Conservation (phyloP, 305 asterid genomes). For the Fraxinus xanthoxyloides region DNA sequence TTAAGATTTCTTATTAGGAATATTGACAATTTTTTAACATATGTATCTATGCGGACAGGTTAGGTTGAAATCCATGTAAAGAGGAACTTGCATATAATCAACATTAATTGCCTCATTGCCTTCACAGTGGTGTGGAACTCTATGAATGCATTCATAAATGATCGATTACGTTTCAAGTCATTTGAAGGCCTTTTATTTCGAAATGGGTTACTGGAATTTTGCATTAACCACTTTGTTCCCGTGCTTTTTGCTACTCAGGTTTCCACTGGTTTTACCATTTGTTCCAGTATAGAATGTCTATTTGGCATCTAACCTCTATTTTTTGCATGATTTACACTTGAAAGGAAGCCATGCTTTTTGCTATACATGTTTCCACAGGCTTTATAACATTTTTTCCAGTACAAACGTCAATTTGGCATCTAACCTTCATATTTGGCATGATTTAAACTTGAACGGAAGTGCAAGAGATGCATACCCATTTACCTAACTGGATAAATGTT, state of each 20-base stretch:
- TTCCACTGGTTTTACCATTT: neutral
- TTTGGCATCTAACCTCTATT: neutral
- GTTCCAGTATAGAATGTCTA: neutral
- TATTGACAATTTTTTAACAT: neutral
- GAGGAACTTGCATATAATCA: constrained; percentile 1
- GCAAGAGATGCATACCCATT: neutral
- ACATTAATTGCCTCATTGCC: neutral
- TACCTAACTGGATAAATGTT: neutral
- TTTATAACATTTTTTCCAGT: neutral
- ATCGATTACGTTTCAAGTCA: constrained; percentile 7
- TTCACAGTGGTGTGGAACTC: neutral
- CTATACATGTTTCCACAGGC: neutral
- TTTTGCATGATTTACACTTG: neutral
- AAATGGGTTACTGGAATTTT: neutral
- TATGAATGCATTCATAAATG: neutral
- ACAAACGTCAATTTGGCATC: neutral
- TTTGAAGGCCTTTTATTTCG: neutral
- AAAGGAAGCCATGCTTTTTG: neutral
- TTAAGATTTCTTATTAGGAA: constrained; percentile 1
- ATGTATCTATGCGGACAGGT: neutral
- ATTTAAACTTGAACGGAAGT: neutral
- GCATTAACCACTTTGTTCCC: neutral
- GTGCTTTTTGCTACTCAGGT: neutral
- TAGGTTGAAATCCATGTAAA: neutral
- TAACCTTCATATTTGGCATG: neutral